phyloP scores from a whole-genome alignment of 805 yeast species.

The Hanseniaspora opuntiae region DNA sequence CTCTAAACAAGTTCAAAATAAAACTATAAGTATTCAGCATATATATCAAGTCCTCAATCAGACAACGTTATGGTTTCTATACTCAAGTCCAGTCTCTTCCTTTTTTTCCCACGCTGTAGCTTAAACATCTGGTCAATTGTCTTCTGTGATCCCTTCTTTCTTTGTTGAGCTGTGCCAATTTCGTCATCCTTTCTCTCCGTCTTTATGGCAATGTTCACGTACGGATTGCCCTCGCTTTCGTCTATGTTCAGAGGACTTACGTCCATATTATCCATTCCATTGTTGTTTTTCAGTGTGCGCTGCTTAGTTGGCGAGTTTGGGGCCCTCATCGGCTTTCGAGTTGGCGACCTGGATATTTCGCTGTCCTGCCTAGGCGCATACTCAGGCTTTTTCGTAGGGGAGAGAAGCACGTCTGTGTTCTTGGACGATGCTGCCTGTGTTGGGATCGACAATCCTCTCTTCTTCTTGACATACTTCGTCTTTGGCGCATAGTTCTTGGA shows the following conservation, averaged over 20 bases:
- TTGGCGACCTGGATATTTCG: neutral
- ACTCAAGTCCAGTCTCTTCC: neutral
- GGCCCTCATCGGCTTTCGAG: neutral
- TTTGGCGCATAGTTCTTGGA: neutral
- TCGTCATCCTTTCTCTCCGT: neutral
- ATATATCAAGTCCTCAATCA: neutral
- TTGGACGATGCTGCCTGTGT: conserved; percentile 4
- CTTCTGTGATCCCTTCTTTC: neutral
- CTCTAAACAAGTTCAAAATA: conserved; percentile 13
- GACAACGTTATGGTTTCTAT: neutral
- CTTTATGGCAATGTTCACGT: neutral
- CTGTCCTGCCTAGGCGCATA: conserved; percentile 10
- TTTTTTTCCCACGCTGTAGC: neutral
- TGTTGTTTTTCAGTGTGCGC: neutral
- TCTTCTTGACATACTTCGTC: conserved; percentile 12
- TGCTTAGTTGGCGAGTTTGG: neutral
- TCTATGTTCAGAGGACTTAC: neutral
- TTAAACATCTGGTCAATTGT: conserved; percentile 5
- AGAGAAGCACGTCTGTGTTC: neutral
- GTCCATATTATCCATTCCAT: neutral
- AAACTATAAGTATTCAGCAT: neutral
- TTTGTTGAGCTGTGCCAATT: neutral
- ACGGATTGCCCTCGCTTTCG: neutral
- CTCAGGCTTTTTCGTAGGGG: neutral
- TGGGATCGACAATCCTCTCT: neutral